Evolutionary conservation across 768 basidiomycete species (phyloP), one percentile per base, ranked within the genome.

Genomic region (Cubamyces sp.): DNA sequence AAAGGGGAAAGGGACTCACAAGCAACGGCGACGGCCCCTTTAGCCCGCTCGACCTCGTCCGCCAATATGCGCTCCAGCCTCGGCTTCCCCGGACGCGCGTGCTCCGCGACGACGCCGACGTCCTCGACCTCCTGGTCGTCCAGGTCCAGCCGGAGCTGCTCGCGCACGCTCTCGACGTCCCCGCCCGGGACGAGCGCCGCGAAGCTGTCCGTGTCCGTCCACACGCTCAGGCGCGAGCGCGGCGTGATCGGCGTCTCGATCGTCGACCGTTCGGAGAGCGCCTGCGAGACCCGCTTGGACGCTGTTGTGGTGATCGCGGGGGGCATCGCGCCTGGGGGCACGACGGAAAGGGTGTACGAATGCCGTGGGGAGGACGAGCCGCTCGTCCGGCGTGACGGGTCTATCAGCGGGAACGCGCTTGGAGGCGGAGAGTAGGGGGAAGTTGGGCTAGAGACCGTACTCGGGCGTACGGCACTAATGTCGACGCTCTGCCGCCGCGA

Each of bases 81-180:
- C 25, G 91, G 91, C 68, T 84, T 82, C 3, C 91, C 91, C 3
- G 82, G 81, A 47, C 85, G 76, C 28, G 85, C 86, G 58, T 82
- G 77, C 74, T 91, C 90, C 7, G 86, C 77, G 48, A 91, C 77
- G 23, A 81, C 67, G 19, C 77, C 77, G 61, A 91, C 76, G 64
- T 90, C 88, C 6, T 75, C 73, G 67, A 84, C 76, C 70, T 93
- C 91, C 54, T 76, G 73, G 26, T 80, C 79, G 59, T 85, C 83
- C 59, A 91, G 73, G 58, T 82, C 79, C 18, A 87, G 75, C 60
- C 72, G 64, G 15, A 72, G 61, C 53, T 72, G 72, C 49, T 75
- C 73, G 30, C 68, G 71, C 43, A 61, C 60, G n/a, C 56, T 60
- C 54, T 67, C 64, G 41, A 64, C 58, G 53, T 64, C 63, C 19